Evolutionary conservation across 2,329 filamentous ascomycete genomes (phyloP).

Genomic region (Colletotrichum zoysiae): DNA sequence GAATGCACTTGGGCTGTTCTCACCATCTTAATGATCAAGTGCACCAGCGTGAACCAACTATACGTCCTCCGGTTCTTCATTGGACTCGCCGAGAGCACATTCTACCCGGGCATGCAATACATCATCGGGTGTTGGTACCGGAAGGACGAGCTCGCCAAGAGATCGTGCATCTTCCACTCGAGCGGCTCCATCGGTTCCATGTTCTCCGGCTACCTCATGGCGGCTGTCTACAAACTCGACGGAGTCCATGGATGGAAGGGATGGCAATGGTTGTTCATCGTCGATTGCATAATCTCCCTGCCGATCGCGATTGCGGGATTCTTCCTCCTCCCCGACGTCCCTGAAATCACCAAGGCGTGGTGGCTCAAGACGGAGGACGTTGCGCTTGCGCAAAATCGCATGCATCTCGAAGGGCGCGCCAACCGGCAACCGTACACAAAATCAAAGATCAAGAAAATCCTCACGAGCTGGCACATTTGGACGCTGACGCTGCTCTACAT

Average conservation of each 20-base stretch:
- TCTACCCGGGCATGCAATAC: slow-evolving; percentile 45
- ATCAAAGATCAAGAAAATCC: slow-evolving; percentile 70
- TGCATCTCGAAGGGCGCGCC: slow-evolving; percentile 60
- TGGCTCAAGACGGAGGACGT: slow-evolving; percentile 53
- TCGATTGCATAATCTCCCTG: slow-evolving; percentile 51
- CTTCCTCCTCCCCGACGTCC: slow-evolving; percentile 44
- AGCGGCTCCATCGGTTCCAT: slow-evolving; percentile 45
- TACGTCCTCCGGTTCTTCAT: slow-evolving; percentile 49
- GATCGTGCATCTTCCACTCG: slow-evolving; percentile 48
- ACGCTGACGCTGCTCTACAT: slow-evolving; percentile 69
- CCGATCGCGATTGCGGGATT: slow-evolving; percentile 45
- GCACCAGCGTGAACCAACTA: slow-evolving; percentile 51
- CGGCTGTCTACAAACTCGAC: slow-evolving; percentile 52
- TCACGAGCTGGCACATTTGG: slow-evolving; percentile 75
- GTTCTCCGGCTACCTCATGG: slow-evolving; percentile 53
- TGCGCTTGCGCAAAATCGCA: slow-evolving; percentile 54
- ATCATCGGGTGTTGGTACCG: slow-evolving; percentile 51
- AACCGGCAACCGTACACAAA: slow-evolving; percentile 55
- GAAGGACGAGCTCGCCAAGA: slow-evolving; percentile 47
- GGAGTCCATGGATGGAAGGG: slow-evolving; percentile 50
- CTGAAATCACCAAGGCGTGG: slow-evolving; percentile 41
- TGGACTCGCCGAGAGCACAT: slow-evolving; percentile 48
- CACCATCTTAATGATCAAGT: slow-evolving; percentile 51
- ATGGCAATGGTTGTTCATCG: slow-evolving; percentile 56
- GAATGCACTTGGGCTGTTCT: slow-evolving; percentile 50